Conservation (phyloP, 306 rosid genomes). For the Luffa acutangula region DNA sequence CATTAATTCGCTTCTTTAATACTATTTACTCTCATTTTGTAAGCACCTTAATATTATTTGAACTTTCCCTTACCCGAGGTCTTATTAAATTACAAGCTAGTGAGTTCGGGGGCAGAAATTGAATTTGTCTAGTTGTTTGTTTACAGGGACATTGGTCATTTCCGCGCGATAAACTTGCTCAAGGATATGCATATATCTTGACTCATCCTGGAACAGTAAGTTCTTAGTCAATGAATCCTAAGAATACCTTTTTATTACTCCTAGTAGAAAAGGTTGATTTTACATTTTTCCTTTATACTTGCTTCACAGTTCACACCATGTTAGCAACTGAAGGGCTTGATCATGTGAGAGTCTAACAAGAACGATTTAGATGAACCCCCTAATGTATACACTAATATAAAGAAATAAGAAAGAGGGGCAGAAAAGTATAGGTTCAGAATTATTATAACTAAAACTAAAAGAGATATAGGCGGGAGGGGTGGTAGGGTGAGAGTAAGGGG, state of each 20-base stretch:
- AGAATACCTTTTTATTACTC: not conserved
- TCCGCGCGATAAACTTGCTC: constrained; percentile 68
- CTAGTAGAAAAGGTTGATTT: not conserved
- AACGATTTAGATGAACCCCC: not conserved
- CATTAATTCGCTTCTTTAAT: not conserved
- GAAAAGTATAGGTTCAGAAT: not conserved
- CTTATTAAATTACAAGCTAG: not conserved
- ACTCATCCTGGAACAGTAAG: constrained; percentile 81
- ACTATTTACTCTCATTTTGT: not conserved
- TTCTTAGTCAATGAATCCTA: constrained; percentile 12
- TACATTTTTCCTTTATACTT: not conserved
- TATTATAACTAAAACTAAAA: not conserved
- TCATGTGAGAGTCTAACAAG: not conserved
- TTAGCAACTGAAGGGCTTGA: not conserved
- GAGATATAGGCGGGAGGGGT: not conserved
- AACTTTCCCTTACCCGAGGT: not conserved
- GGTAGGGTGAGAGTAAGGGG: not conserved
- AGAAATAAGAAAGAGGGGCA: not conserved
- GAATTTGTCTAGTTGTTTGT: constrained; percentile 5
- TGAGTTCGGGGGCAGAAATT: not conserved
- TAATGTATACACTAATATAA: not conserved
- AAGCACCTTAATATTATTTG: constrained; percentile 5
- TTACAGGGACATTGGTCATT: constrained; percentile 83
- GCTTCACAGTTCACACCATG: not conserved
- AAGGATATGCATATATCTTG: constrained; percentile 74